Conservation (phyloP, 2,329 filamentous ascomycete species). For the Fusarium drepaniforme region DNA sequence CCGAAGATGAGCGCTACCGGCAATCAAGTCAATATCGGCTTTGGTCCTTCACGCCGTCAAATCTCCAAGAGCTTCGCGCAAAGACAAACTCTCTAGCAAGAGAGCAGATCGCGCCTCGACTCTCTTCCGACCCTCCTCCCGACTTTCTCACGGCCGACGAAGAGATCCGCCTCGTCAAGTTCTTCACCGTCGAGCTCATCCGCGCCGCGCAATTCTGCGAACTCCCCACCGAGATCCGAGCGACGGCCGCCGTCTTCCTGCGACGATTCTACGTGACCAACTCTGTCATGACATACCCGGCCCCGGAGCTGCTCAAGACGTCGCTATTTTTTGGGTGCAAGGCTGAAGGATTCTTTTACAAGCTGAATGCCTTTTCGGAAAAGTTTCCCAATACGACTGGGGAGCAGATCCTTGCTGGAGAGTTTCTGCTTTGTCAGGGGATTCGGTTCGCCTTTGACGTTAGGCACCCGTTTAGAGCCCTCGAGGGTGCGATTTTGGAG, state of each 20-base stretch:
- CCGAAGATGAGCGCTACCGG: slow-evolving; percentile 92
- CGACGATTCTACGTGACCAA: slow-evolving; percentile 97
- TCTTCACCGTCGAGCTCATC: slow-evolving; percentile 74
- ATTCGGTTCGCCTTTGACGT: slow-evolving; percentile 95
- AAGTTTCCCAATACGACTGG: slow-evolving; percentile 78
- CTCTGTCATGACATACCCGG: slow-evolving; percentile 95
- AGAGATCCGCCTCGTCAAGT: slow-evolving; percentile 83
- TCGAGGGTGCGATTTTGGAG: slow-evolving; percentile 90
- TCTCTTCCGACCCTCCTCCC: slow-evolving; percentile 69
- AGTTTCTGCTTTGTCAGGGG: slow-evolving; percentile 93
- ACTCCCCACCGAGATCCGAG: slow-evolving; percentile 63
- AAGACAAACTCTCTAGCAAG: slow-evolving; percentile 84
- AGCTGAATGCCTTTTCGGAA: slow-evolving; percentile 73
- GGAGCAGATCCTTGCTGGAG: slow-evolving; percentile 88
- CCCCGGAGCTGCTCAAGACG: slow-evolving; percentile 88
- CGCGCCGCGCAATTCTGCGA: slow-evolving; percentile 67
- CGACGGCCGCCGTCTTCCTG: slow-evolving; percentile 88
- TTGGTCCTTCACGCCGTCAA: slow-evolving; percentile 88
- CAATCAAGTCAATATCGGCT: slow-evolving; percentile 90
- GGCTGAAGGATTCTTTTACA: slow-evolving; percentile 85
- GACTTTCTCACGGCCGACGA: slow-evolving; percentile 87
- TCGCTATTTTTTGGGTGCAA: slow-evolving; percentile 95
- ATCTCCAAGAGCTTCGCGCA: slow-evolving; percentile 77
- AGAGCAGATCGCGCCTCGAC: slow-evolving; percentile 68
- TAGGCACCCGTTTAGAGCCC: slow-evolving; percentile 86